Conservation (phyloP, 805 yeast species). For the Torulaspora franciscae region DNA sequence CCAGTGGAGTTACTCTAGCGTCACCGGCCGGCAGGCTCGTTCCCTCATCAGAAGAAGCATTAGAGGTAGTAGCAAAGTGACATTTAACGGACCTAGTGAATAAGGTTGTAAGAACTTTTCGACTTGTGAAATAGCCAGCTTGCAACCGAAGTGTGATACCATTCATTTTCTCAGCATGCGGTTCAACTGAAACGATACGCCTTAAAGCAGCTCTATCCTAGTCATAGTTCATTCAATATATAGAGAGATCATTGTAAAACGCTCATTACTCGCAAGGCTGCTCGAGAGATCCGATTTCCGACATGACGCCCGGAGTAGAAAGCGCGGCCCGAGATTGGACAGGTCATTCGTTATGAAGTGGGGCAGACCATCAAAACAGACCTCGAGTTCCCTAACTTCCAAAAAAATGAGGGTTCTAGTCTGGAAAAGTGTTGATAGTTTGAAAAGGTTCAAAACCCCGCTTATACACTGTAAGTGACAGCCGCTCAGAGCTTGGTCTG, state of each 20-base stretch:
- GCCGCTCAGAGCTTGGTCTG: not conserved
- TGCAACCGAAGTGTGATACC: not conserved
- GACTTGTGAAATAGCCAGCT: not conserved
- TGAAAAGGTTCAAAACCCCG: no score
- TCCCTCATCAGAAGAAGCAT: not conserved
- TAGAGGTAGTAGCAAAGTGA: not conserved
- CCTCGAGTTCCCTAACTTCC: constrained; percentile 4
- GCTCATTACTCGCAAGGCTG: not conserved
- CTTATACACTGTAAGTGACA: not conserved
- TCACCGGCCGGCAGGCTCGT: constrained; percentile 3
- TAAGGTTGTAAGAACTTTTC: not conserved
- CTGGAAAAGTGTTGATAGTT: constrained; percentile 4
- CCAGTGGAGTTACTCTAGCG: constrained; percentile 40
- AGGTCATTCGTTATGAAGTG: constrained; percentile 2
- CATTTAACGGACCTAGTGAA: not conserved
- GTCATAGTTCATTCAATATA: not conserved
- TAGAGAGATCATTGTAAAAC: not conserved
- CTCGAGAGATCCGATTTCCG: not conserved
- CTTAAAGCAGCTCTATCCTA: not conserved
- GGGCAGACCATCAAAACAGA: not conserved
- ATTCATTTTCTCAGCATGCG: not conserved
- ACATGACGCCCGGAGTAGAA: constrained; percentile 2
- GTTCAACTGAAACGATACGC: no score
- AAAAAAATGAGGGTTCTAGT: not conserved
- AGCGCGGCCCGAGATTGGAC: constrained; percentile 4